Evolutionary conservation across 1,284 basidiomycete species (phyloP).

Genomic region (Apiotrichum domesticum): DNA sequence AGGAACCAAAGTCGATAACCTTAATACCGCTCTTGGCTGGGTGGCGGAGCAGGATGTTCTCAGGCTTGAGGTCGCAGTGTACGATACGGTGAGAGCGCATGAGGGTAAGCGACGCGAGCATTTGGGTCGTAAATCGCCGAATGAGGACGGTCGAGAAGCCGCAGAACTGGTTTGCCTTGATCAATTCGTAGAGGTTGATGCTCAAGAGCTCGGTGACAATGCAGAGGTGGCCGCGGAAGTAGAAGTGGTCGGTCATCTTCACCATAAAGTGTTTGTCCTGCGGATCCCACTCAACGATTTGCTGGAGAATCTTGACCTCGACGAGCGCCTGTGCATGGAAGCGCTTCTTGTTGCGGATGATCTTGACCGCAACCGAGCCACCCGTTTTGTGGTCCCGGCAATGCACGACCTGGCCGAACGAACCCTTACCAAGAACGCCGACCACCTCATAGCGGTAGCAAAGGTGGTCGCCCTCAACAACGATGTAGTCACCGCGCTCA

Average conservation of each 20-base stretch:
- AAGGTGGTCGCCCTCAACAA: slow-evolving; percentile 86
- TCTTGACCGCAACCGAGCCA: slow-evolving; percentile 94
- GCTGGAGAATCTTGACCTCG: slow-evolving; percentile 97
- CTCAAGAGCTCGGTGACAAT: slow-evolving; percentile 97
- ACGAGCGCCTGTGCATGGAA: slow-evolving; percentile 98
- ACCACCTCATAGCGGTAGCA: slow-evolving; percentile 93
- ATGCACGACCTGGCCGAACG: slow-evolving; percentile 94
- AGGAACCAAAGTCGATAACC: slow-evolving; percentile 98
- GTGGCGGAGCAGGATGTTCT: slow-evolving; percentile 94
- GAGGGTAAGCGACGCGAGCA: slow-evolving; percentile 80
- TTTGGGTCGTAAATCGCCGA: slow-evolving; percentile 91
- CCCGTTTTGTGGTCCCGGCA: slow-evolving; percentile 97
- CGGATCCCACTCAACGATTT: slow-evolving; percentile 92
- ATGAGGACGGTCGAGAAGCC: slow-evolving; percentile 94
- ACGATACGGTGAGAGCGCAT: slow-evolving; percentile 97
- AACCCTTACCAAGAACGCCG: slow-evolving; percentile 91
- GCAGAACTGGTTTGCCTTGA: slow-evolving; percentile 97
- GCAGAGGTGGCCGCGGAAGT: slow-evolving; percentile 95
- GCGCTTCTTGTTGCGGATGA: slow-evolving; percentile 98
- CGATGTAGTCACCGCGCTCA: slow-evolving; percentile 92
- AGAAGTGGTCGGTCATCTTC: slow-evolving; percentile 98
- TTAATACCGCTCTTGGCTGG: slow-evolving; percentile 95
- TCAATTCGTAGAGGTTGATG: slow-evolving; percentile 98
- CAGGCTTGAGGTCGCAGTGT: slow-evolving; percentile 99
- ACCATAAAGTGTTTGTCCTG: slow-evolving; percentile 96